Evolutionary conservation across 2,329 filamentous ascomycete genomes (phyloP), one percentile per base, ranked within the genome.

Genomic region (Sphaerulina populicola): DNA sequence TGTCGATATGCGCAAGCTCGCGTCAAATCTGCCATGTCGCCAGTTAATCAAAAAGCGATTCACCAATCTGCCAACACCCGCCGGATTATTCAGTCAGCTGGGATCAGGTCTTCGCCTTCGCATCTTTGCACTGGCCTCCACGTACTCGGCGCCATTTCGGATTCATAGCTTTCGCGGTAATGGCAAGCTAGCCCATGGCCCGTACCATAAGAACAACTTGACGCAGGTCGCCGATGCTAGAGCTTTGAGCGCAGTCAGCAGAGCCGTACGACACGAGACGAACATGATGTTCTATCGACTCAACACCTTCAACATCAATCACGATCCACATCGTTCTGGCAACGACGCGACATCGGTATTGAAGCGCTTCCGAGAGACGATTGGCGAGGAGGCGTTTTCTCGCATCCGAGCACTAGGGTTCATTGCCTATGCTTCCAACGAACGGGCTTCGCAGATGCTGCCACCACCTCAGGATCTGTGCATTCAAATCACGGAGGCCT

Each of bases 81-180:
- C 40, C 33, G 51, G 51, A 1, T 46, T 45, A 36, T 53, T 53
- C 37, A 29, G 46, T 42, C 31, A 35, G 12, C 31, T 35, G 8
- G 31, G 31, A 11, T 35, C 31, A n/a, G 31, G 31, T 9, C 31
- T 50, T 3, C 37, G 47, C 5, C 18, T 23, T 11, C 42, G 15
- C 6, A 54, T 54, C 23, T 54, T 48, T 31, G 31, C 9, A 11
- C 36, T 45, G 10, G 51, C 43, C 0, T 29, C 46, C 33, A 41
- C 15, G 6, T 42, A 44, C 35, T 14, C 27, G 3, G 31, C 23
- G 12, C 36, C 37, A 2, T 50, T 54, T 27, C 21, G 31, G 10
- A 54, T 54, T 27, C 47, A 46, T 30, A 29, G 36, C 29, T 54
- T 50, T 30, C 47, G 51, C 21, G 47, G 43, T 15, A 35, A 47